These are phyloP conservation scores for Podila epicladia DNA, from an alignment of 192 early-diverging fungal species.

Conservation along the genomic window DNA sequence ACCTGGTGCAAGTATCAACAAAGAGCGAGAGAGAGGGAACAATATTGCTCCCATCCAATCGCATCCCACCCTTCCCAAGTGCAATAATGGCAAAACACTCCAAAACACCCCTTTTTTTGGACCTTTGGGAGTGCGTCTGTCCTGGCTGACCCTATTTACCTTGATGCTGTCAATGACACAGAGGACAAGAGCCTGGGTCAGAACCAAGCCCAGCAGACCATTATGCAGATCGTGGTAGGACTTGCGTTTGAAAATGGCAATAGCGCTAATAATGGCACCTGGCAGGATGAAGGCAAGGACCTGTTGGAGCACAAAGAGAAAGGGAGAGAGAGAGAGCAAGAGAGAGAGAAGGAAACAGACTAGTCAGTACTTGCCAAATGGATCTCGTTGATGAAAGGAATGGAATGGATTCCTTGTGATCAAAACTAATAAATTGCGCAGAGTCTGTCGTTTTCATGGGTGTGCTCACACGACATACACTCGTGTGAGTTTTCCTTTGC, in stretches of 20 bases:
- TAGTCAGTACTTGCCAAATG: too few species aligned
- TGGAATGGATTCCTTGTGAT: neutral
- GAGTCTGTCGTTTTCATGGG: neutral
- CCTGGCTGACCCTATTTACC: conserved; percentile 20
- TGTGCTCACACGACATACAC: neutral
- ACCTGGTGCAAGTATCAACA: too few species aligned
- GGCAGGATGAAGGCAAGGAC: conserved; percentile 44
- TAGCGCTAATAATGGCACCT: conserved; percentile 17
- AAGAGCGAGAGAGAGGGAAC: neutral
- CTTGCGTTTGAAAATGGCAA: conserved; percentile 25
- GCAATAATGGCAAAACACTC: neutral
- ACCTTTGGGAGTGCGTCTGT: neutral
- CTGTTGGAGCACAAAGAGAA: conserved; percentile 2
- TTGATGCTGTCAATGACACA: conserved; percentile 62
- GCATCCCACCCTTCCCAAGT: neutral
- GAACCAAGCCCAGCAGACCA: conserved; percentile 50
- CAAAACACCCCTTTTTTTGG: neutral
- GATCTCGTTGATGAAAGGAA: too few species aligned
- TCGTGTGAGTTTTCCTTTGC: too few species aligned
- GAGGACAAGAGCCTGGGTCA: conserved; percentile 54
- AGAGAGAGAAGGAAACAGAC: too few species aligned
- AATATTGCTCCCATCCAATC: neutral
- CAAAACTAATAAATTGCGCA: neutral
- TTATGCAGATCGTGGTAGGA: conserved; percentile 53
- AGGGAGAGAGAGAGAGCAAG: too few species aligned